These are phyloP conservation scores for Arthrinium puccinioides DNA, from an alignment of 2,329 filamentous ascomycete species.

Conservation along the genomic window DNA sequence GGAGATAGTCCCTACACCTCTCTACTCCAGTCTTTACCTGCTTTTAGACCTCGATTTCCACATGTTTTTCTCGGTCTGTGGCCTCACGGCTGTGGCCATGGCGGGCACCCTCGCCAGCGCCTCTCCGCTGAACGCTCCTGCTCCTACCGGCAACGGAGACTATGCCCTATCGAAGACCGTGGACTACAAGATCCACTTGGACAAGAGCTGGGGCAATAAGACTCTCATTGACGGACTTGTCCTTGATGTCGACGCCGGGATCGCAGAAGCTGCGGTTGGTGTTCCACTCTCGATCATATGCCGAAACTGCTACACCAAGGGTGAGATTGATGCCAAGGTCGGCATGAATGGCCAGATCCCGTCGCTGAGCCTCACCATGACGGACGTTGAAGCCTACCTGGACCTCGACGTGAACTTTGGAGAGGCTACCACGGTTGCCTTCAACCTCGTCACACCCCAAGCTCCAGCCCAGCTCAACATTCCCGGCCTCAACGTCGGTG, in stretches of 20 bases:
- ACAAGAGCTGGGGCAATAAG: slow-evolving; percentile 14
- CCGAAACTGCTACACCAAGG: slow-evolving; percentile 42
- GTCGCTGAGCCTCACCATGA: slow-evolving; percentile 37
- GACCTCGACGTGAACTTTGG: slow-evolving; percentile 38
- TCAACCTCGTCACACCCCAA: slow-evolving; percentile 41
- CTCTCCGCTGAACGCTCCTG: slow-evolving; percentile 8
- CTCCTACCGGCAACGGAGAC: slow-evolving; percentile 2
- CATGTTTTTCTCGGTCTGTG: slow-evolving; percentile 23
- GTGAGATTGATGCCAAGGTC: slow-evolving; percentile 36
- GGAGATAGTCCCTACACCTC: slow-evolving; percentile 12
- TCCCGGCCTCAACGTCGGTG: slow-evolving; percentile 34
- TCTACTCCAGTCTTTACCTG: slow-evolving; percentile 24
- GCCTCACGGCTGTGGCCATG: slow-evolving; percentile 22
- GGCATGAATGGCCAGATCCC: slow-evolving; percentile 32
- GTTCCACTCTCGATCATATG: slow-evolving; percentile 30
- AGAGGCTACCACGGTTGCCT: slow-evolving; percentile 38
- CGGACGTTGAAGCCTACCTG: slow-evolving; percentile 43
- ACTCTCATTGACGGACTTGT: slow-evolving; percentile 16
- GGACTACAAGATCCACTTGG: slow-evolving; percentile 13
- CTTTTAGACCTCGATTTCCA: slow-evolving; percentile 9
- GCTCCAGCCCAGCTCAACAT: slow-evolving; percentile 35
- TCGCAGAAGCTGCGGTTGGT: slow-evolving; percentile 10
- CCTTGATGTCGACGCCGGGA: slow-evolving; percentile 10
- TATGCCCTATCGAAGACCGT: neutral
- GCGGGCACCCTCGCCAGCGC: slow-evolving; percentile 20